Evolutionary conservation across 805 yeast genomes (phyloP).

Genomic region (Kuraishia cidri): DNA sequence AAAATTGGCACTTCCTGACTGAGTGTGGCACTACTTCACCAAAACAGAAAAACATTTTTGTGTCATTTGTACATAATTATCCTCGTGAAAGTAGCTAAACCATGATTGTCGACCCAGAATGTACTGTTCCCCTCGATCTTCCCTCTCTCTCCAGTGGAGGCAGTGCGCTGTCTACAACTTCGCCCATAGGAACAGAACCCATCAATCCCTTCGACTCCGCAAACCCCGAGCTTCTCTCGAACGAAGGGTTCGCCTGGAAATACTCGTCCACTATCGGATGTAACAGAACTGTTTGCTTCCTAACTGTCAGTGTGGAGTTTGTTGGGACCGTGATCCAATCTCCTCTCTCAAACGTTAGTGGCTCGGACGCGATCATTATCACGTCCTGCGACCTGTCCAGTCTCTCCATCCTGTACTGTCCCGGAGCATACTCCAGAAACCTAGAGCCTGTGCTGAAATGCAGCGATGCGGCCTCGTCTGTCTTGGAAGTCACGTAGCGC

Average conservation of each 20-base stretch:
- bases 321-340: slow-evolving; percentile 98
- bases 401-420: slow-evolving; percentile 91
- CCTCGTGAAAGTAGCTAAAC: too few species aligned
- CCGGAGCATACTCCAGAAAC: slow-evolving; percentile 84
- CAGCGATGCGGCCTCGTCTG: slow-evolving; percentile 93
- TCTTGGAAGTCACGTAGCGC: slow-evolving; percentile 78
- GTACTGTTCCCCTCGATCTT: slow-evolving; percentile 16
- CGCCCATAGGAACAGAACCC: slow-evolving; percentile 79
- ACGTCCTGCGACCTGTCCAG: slow-evolving; percentile 88
- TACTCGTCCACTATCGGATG: slow-evolving; percentile 91
- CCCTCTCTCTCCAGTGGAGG: slow-evolving; percentile 82
- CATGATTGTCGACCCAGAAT: too few species aligned
- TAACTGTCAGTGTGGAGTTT: slow-evolving; percentile 75
- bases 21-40: too few species aligned
- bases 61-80: too few species aligned
- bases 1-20: too few species aligned
- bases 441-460: slow-evolving; percentile 92
- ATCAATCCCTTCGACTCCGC: slow-evolving; percentile 90
- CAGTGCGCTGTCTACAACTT: slow-evolving; percentile 37
- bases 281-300: slow-evolving; percentile 76
- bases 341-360: slow-evolving; percentile 90
- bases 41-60: too few species aligned
- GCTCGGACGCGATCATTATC: slow-evolving; percentile 92
- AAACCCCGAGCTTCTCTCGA: slow-evolving; percentile 64
- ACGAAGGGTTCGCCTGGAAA: slow-evolving; percentile 63